Base-by-base conservation (phyloP, 441 rosid species). In the Lepidium campestre region DNA sequence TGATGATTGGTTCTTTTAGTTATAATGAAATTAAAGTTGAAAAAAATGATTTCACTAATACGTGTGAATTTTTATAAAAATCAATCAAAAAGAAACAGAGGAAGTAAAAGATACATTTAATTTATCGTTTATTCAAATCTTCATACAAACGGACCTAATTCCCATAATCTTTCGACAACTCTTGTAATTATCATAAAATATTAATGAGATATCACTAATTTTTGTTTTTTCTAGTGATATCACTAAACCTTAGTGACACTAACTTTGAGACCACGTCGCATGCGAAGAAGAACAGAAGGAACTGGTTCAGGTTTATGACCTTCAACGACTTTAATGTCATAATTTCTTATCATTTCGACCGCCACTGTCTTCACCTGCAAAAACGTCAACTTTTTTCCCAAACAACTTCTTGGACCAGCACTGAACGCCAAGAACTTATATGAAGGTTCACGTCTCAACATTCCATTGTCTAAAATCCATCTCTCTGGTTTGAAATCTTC, bases 341-440 rank as follows among this genome's bases (percentile, higher is more conserved):
- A 82, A 40, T 71, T 75, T 31, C 75, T 66, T 7, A 79, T 37
- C 0, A 83, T 46, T 4, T 40, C 48, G 1, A 40, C 52, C n/a
- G 81, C 71, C 3, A 81, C 79, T 5, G 76, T 70, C 60, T 83
- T 84, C 78, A 84, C 73, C 32, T 79, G 79, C 37, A 50, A 69
- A 50, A 84, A 79, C 5, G 86, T 62, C 44, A 75, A 45, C 20
- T 80, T 82, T 49, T 77, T 85, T 7, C 90, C 90, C 1, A 76
- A 14, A 32, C 93, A 87, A 44, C 78, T 74, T 53, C 90, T 85
- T 0, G 90, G 90, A n/a, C 91, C 88, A 0, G 88, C 85, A 55
- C 68, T 81, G 71, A 88, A 88, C 2, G 91, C 68, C n/a, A 74
- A 32, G 59, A 88, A 86, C 80, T 81, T 84, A 77, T 76, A 71